Evolutionary conservation across 805 yeast species (phyloP).

Genomic region (Huiozyma sinensis): DNA sequence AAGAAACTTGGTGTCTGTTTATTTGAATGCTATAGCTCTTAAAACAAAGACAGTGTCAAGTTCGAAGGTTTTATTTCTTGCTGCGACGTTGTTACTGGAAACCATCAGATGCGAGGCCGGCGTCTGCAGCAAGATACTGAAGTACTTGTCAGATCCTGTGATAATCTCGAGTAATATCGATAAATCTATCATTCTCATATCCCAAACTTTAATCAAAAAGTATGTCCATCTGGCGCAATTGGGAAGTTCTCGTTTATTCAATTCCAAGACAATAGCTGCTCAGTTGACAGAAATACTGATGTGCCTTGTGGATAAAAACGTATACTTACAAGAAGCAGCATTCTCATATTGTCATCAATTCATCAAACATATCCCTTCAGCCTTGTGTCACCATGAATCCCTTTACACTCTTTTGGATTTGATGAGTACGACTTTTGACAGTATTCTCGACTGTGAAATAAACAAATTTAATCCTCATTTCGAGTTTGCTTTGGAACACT

Average conservation of each 20-base stretch:
- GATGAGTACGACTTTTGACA: slow-evolving; percentile 62
- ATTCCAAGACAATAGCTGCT: slow-evolving; percentile 47
- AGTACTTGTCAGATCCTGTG: slow-evolving; percentile 82
- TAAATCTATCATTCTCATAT: slow-evolving; percentile 54
- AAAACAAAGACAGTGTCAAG: slow-evolving; percentile 49
- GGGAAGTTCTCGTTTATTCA: slow-evolving; percentile 46
- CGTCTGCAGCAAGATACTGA: slow-evolving; percentile 63
- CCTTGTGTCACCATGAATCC: slow-evolving; percentile 64
- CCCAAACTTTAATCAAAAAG: slow-evolving; percentile 46
- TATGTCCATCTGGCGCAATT: slow-evolving; percentile 42
- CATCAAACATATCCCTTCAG: slow-evolving; percentile 57
- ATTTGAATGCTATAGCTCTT: slow-evolving; percentile 34
- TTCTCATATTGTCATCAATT: slow-evolving; percentile 63
- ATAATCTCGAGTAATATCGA: slow-evolving; percentile 58
- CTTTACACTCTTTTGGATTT: slow-evolving; percentile 75
- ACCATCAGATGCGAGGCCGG: slow-evolving; percentile 69
- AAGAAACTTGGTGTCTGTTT: slow-evolving; percentile 40
- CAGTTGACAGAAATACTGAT: slow-evolving; percentile 62
- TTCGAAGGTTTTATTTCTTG: slow-evolving; percentile 76
- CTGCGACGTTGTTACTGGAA: slow-evolving; percentile 75
- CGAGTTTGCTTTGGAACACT: slow-evolving; percentile 39
- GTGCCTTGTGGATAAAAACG: slow-evolving; percentile 68
- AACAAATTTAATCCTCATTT: slow-evolving; percentile 81
- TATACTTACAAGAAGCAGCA: slow-evolving; percentile 67
- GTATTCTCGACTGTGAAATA: slow-evolving; percentile 73